Evolutionary conservation across 106 monocot genomes (phyloP).

Genomic region (Dendrobium huoshanense): DNA sequence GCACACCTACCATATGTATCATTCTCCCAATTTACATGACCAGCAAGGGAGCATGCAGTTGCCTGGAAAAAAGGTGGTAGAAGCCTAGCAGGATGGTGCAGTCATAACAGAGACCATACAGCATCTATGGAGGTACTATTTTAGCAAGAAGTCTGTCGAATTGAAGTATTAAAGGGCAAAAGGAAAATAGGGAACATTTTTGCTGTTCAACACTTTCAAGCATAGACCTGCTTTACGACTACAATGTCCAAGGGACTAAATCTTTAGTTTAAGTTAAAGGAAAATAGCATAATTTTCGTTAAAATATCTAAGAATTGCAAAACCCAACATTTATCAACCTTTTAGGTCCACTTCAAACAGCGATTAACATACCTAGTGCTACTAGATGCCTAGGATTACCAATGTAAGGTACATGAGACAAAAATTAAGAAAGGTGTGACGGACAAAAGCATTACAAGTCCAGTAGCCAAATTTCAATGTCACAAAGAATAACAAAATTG

Average conservation of each 20-base stretch:
- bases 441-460: neutral
- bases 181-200: neutral
- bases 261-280: neutral
- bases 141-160: neutral
- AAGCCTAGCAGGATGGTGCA: too few species aligned
- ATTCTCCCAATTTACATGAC: neutral
- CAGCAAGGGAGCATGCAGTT: neutral
- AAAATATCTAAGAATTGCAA: neutral
- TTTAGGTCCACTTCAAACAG: neutral
- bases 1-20: neutral
- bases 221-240: neutral
- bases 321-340: neutral
- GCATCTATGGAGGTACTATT: too few species aligned
- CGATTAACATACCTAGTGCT: neutral
- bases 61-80: neutral
- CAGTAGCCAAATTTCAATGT: neutral
- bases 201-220: neutral
- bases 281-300: neutral
- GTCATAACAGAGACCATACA: too few species aligned
- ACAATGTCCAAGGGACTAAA: neutral
- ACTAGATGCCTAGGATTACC: too few species aligned
- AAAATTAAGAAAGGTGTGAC: neutral
- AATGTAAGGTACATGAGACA: neutral
- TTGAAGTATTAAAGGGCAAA: neutral
- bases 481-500: neutral